Conservation (phyloP, 352 stramenopile species). For the Globisporangium lucens region DNA sequence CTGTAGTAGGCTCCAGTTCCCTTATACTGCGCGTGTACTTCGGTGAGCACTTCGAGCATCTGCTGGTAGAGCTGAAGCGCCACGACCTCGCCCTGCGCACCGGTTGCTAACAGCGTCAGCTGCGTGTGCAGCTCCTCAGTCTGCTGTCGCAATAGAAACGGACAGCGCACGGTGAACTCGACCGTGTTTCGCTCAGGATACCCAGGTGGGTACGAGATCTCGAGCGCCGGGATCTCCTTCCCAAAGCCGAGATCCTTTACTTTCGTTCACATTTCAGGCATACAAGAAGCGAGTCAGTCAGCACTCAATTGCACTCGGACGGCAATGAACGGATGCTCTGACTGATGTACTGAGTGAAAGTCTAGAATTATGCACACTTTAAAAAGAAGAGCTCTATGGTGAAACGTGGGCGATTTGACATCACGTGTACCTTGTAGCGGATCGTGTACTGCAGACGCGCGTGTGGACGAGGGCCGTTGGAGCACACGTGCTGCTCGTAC, state of each 20-base stretch:
- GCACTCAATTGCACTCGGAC: not conserved
- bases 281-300: not conserved
- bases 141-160: slow-evolving; percentile 33
- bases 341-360: not conserved
- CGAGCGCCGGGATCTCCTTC: slow-evolving; percentile 34
- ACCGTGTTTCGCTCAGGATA: slow-evolving; percentile 33
- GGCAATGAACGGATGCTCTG: not conserved
- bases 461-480: not conserved
- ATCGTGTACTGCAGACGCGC: slow-evolving; percentile 44
- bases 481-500: slow-evolving; percentile 22
- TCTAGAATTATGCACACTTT: not conserved
- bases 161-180: slow-evolving; percentile 48
- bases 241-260: slow-evolving; percentile 16
- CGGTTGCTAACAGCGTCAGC: slow-evolving; percentile 29
- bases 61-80: slow-evolving; percentile 63
- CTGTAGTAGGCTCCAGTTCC: not conserved
- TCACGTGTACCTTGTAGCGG: slow-evolving; percentile 30
- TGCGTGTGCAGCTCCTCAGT: slow-evolving; percentile 41
- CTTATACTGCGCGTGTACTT: slow-evolving; percentile 12
- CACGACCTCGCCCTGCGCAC: slow-evolving; percentile 39
- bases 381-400: not conserved
- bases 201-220: slow-evolving; percentile 35
- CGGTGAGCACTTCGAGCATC: slow-evolving; percentile 49
- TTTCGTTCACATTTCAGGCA: not conserved
- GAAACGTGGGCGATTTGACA: not conserved